Base-by-base conservation (phyloP, 768 basidiomycete genomes). In the Auricularia heimuer region DNA sequence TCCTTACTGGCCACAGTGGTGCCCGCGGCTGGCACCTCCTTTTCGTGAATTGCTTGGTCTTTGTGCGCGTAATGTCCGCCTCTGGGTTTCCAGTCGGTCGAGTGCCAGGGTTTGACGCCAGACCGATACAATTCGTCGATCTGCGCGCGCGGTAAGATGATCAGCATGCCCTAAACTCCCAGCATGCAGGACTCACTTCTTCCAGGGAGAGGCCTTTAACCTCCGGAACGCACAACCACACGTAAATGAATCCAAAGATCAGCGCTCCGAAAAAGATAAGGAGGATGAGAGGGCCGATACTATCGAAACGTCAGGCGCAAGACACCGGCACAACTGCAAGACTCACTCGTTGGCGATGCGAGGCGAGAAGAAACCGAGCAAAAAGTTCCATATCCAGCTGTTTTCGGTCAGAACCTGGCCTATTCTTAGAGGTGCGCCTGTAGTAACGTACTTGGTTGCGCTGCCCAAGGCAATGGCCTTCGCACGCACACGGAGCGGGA, bases 401-500 rank as follows among this genome's bases (percentile, higher is more conserved):
- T 18, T 12, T 62, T 34, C 16, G 18, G 34, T 10, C 29, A 51
- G n/a, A 21, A 64, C 39, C 2, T 29, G 29, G 29, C 29, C 29
- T 2, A 29, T 29, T 29, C 29, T 29, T 29, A 3, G 29, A 29
- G 29, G 29, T 29, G 29, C 29, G 42, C 45, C 54, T 24, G 8
- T 10, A 7, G 39, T 7, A 1, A 77, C 76, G 67, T 71, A 82
- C 80, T 83, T 75, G 34, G 81, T 77, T 0, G 82, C 81, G 51
- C 85, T 86, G 8, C 88, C 88, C n/a, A 90, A 78, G 0, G 89
- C 89, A 70, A 92, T 90, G 68, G 82, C 79, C 73, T 90, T 90
- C 4, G 90, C 82, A 65, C 89, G 82, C 56, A 92, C 87, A 60
- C 89, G 85, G 29, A 92, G 83, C 14, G 89, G 90, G 82, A 91